phyloP scores from a whole-genome alignment of 2,329 filamentous ascomycete genomes.

The Pseudogymnoascus sp. region DNA sequence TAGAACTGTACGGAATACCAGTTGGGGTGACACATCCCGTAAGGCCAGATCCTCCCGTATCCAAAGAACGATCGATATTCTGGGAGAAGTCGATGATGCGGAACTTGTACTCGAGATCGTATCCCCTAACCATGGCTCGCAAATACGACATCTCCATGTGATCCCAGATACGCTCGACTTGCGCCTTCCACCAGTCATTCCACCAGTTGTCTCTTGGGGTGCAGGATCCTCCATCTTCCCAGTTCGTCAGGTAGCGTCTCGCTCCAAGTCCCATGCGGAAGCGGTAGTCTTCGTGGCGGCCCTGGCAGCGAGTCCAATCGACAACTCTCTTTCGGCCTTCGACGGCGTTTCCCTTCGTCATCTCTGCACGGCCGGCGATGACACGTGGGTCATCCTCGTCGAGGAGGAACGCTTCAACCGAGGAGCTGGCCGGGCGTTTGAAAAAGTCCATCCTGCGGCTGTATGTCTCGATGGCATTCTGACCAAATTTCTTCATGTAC shows the following conservation, averaged over 20 bases:
- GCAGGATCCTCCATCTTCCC: conserved; percentile 47
- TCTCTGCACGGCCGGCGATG: conserved; percentile 42
- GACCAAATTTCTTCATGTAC: conserved; percentile 1
- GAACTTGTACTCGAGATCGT: conserved; percentile 53
- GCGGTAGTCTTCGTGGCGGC: conserved; percentile 53
- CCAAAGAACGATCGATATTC: conserved; percentile 57
- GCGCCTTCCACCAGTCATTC: conserved; percentile 40
- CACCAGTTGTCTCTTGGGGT: conserved; percentile 49
- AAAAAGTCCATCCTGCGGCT: conserved; percentile 12
- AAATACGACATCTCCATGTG: conserved; percentile 57
- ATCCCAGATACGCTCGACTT: conserved; percentile 57
- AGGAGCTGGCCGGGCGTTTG: conserved; percentile 51
- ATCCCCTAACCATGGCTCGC: conserved; percentile 39
- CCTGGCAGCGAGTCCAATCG: conserved; percentile 50
- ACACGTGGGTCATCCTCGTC: conserved; percentile 46
- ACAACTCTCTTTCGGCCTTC: conserved; percentile 29
- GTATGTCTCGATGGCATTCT: conserved; percentile 2
- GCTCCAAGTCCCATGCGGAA: conserved; percentile 43
- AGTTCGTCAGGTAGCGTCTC: conserved; percentile 51
- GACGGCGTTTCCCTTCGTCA: conserved; percentile 28
- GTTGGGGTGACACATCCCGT: conserved; percentile 61
- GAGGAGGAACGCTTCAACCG: conserved; percentile 55
- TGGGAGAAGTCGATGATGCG: conserved; percentile 60
- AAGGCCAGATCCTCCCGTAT: conserved; percentile 46
- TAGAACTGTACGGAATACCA: conserved; percentile 54